These are phyloP conservation scores for Aspergillus sclerotioniger DNA, from an alignment of 495 filamentous ascomycete genomes.

Conservation along the genomic window DNA sequence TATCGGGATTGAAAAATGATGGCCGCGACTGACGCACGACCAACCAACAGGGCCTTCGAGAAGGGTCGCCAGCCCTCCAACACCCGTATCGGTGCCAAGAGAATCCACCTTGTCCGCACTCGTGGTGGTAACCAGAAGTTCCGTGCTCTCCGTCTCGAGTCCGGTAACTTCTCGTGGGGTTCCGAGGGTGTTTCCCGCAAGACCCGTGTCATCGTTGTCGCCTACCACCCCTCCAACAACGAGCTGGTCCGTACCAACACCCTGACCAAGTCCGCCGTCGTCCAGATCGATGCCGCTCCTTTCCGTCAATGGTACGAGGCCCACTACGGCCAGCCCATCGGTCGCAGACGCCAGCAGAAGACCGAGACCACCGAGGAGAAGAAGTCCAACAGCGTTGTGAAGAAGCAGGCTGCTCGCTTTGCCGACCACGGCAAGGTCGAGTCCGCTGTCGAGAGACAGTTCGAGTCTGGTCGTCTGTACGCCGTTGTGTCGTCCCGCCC, in stretches of 20 bases:
- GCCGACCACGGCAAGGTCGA: constrained; percentile 88
- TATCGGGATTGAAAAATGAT: neutral
- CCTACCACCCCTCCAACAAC: constrained; percentile 99
- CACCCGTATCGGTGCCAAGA: constrained; percentile 98
- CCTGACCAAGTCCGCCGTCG: constrained; percentile 96
- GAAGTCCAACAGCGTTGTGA: constrained; percentile 89
- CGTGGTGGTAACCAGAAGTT: constrained; percentile 99
- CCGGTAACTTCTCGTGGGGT: constrained; percentile 99
- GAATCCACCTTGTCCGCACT: constrained; percentile 97
- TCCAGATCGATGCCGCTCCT: constrained; percentile 96
- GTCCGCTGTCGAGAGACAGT: constrained; percentile 87
- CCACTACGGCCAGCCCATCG: constrained; percentile 89
- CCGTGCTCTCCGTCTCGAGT: constrained; percentile 97
- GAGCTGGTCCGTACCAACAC: constrained; percentile 99
- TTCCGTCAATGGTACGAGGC: constrained; percentile 99
- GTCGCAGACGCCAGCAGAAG: constrained; percentile 87
- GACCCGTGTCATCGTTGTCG: constrained; percentile 95
- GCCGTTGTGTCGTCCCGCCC: constrained; percentile 89
- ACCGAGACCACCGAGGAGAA: constrained; percentile 67
- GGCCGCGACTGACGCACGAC: constrained; percentile 16
- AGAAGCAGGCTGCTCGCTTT: constrained; percentile 90
- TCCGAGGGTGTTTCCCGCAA: constrained; percentile 97
- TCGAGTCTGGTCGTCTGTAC: constrained; percentile 95
- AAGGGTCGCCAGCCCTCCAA: constrained; percentile 98
- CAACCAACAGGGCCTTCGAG: constrained; percentile 91